A percentile compares a stretch with the other conserved stretches of the same genome.
These are phyloP conservation scores for Kwoniella shivajii DNA, from an alignment of 1,284 basidiomycete genomes.

Conservation along the genomic window DNA sequence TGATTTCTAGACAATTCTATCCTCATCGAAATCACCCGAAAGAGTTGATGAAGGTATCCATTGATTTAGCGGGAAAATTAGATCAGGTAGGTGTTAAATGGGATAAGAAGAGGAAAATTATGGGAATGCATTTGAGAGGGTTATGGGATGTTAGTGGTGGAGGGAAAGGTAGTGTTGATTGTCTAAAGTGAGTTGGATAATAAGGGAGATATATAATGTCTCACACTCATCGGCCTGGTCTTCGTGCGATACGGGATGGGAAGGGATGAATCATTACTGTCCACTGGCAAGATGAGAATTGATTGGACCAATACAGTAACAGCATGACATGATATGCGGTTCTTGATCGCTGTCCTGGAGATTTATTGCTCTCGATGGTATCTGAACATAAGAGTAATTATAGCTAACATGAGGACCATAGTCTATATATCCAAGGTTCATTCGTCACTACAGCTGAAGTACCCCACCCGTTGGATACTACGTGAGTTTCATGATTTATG, in stretches of 20 bases:
- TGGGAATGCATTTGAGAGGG: slow-evolving; percentile 37
- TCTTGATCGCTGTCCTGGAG: too few relatives aligned
- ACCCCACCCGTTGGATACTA: slow-evolving; percentile 35
- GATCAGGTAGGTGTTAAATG: slow-evolving; percentile 33
- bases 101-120: slow-evolving; percentile 32
- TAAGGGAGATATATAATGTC: too few relatives aligned
- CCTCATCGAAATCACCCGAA: slow-evolving; percentile 21
- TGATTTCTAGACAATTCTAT: too few relatives aligned
- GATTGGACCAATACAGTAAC: too few relatives aligned
- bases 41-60: slow-evolving; percentile 31
- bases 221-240: too few relatives aligned
- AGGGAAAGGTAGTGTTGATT: not conserved
- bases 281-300: too few relatives aligned
- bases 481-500: slow-evolving; percentile 18
- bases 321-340: too few relatives aligned
- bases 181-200: not conserved
- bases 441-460: slow-evolving; percentile 31
- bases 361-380: not conserved
- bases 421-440: slow-evolving; percentile 36
- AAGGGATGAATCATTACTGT: too few relatives aligned
- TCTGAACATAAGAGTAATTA: not conserved
- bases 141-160: slow-evolving; percentile 35
- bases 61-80: slow-evolving; percentile 28
- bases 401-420: not conserved
- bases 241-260: too few relatives aligned